These are phyloP conservation scores for Inga laurina DNA, from an alignment of 306 rosid species.

Conservation along the genomic window DNA sequence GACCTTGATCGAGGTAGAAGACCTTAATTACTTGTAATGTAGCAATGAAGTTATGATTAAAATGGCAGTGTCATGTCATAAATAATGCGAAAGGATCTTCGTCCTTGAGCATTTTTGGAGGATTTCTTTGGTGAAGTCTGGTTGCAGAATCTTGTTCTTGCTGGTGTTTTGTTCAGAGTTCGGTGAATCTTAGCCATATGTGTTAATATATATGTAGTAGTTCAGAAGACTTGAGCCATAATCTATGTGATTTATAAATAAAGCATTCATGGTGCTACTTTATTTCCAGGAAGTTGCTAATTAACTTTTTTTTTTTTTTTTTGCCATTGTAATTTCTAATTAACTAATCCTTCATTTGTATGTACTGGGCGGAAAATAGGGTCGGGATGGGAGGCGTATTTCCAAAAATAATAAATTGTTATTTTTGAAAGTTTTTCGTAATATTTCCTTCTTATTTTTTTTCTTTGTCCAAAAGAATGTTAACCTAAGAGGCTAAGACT, in stretches of 20 bases:
- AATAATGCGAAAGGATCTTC: neutral
- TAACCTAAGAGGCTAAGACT: too few species aligned
- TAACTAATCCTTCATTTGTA: neutral
- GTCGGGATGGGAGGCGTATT: too few species aligned
- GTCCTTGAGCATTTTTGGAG: neutral
- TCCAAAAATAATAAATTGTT: too few species aligned
- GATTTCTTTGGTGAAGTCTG: neutral
- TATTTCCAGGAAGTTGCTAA: neutral
- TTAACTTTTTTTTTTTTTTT: too few species aligned
- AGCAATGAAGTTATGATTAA: too few species aligned
- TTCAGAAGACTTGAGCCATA: neutral
- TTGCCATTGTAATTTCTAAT: too few species aligned
- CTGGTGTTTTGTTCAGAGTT: neutral
- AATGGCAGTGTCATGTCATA: neutral
- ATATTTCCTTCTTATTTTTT: too few species aligned
- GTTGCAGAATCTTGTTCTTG: neutral
- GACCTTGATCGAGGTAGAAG: neutral
- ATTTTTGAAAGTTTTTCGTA: too few species aligned
- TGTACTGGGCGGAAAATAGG: too few species aligned
- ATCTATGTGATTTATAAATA: neutral
- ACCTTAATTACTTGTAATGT: neutral
- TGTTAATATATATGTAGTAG: neutral
- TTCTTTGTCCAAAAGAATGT: too few species aligned
- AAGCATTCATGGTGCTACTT: neutral
- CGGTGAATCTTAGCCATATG: neutral